Evolutionary conservation across 441 rosid species (phyloP).

Genomic region (Populus hybrid): DNA sequence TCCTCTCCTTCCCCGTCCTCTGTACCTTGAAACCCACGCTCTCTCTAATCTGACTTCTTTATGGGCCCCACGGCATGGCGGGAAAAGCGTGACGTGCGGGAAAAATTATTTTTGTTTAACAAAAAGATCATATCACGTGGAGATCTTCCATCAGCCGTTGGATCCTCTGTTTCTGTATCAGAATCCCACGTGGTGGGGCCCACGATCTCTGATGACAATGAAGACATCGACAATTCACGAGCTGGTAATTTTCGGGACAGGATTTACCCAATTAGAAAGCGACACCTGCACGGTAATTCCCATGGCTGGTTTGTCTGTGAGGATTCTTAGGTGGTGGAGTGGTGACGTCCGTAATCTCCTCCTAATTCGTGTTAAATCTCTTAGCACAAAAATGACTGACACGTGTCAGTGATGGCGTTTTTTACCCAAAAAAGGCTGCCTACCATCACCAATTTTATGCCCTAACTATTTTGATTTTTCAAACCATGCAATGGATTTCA

Average conservation of each 20-base stretch:
- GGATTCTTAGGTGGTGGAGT: background rate
- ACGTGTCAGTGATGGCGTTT: background rate
- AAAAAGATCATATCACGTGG: background rate
- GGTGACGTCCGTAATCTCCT: background rate
- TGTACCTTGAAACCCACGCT: conserved; percentile 2
- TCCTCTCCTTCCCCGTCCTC: background rate
- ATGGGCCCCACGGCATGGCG: conserved; percentile 15
- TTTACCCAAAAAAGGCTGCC: background rate
- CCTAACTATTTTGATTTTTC: no score
- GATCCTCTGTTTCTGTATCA: conserved; percentile 16
- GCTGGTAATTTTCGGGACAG: background rate
- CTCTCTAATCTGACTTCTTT: background rate
- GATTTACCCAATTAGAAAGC: background rate
- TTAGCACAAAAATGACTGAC: background rate
- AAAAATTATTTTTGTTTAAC: background rate
- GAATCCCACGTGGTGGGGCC: conserved; percentile 16
- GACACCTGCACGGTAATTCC: conserved; percentile 3
- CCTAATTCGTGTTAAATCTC: background rate
- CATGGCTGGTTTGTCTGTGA: background rate
- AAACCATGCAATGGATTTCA: no score
- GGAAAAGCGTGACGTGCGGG: conserved; percentile 25
- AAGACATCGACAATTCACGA: conserved; percentile 9
- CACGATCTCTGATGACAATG: background rate
- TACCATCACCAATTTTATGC: no score
- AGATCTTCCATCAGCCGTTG: conserved; percentile 15